Evolutionary conservation across 495 filamentous ascomycete species (phyloP), one percentile per base, ranked within the genome.

Genomic region (Hypoxylon intermedium): DNA sequence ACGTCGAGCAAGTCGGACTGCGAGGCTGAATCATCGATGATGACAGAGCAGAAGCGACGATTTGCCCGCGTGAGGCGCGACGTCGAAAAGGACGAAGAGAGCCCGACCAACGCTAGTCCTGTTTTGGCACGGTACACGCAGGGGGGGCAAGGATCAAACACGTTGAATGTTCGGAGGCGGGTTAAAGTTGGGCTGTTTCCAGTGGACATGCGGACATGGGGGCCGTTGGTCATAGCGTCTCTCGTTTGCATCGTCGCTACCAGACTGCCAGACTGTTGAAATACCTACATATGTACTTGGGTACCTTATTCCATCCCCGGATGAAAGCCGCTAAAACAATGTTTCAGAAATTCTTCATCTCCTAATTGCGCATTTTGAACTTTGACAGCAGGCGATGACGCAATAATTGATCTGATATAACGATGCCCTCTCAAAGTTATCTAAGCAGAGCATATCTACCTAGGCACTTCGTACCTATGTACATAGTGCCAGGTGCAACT

Each of bases 31-130:
- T 53, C 19, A 47, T 56, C 26, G 62, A 60, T 60, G 51, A 38
- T 38, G 36, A 38, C 36, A 38, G 31, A 16, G 45, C 50, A 46
- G 56, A 60, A 45, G 19, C 44, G 50, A 49, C 19, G 42, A 48
- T 49, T 54, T 61, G 49, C 52, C 58, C 63, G 63, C 56, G 57
- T 66, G 63, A 66, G 63, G 63, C 63, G 63, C 63, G 63, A 66
- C 63, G 57, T 61, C 63, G 63, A 66, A 66, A 60, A 61, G 63
- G 52, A 61, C 34, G 52, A 19, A 66, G 51, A 31, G 47, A 48
- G 63, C 63, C 58, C 55, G 61, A 65, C 55, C n/a, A 41, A 12
- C 44, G 45, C 61, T 65, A 65, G 28, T 11, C 61, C 40, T 9
- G 30, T 31, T 53, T 21, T 31, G 58, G 51, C 3, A 16, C 48